A percentile compares a stretch with the other conserved stretches of the same genome.
These are phyloP conservation scores for Boletus barrowsii DNA, from an alignment of 768 basidiomycete species.

Conservation along the genomic window DNA sequence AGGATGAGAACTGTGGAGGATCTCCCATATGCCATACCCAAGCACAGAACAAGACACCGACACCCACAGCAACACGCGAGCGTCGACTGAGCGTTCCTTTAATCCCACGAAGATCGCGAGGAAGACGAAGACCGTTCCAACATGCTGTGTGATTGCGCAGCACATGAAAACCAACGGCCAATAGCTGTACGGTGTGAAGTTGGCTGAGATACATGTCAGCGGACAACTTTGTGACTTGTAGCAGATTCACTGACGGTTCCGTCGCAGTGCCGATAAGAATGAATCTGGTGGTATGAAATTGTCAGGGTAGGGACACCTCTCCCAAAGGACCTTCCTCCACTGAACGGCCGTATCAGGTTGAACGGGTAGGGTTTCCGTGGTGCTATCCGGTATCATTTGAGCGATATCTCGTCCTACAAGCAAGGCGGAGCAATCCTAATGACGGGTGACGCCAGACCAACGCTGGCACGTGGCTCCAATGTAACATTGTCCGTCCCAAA, in stretches of 20 bases:
- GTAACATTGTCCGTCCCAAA: neutral
- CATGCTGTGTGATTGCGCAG: constrained; percentile 80
- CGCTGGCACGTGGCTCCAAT: constrained; percentile 12
- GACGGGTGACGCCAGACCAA: neutral
- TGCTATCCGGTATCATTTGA: neutral
- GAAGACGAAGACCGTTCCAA: constrained; percentile 79
- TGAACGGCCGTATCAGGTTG: constrained; percentile 16
- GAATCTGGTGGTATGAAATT: constrained; percentile 74
- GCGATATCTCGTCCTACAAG: too few species aligned
- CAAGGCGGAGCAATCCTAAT: too few species aligned
- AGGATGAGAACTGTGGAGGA: constrained; percentile 42
- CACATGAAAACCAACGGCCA: constrained; percentile 67
- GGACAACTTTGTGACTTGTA: constrained; percentile 4
- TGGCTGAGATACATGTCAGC: constrained; percentile 46
- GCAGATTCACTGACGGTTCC: constrained; percentile 59
- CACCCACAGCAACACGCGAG: constrained; percentile 63
- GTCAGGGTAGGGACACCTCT: constrained; percentile 70
- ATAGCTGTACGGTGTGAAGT: constrained; percentile 78
- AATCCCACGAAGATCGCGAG: constrained; percentile 75
- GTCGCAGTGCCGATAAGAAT: constrained; percentile 76
- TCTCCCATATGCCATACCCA: constrained; percentile 64
- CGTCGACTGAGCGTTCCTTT: constrained; percentile 60
- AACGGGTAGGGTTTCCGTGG: neutral
- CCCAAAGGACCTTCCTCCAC: constrained; percentile 84
- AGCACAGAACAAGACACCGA: constrained; percentile 57